Base-by-base conservation (phyloP, 306 rosid species). In the Rubus parviflorus region DNA sequence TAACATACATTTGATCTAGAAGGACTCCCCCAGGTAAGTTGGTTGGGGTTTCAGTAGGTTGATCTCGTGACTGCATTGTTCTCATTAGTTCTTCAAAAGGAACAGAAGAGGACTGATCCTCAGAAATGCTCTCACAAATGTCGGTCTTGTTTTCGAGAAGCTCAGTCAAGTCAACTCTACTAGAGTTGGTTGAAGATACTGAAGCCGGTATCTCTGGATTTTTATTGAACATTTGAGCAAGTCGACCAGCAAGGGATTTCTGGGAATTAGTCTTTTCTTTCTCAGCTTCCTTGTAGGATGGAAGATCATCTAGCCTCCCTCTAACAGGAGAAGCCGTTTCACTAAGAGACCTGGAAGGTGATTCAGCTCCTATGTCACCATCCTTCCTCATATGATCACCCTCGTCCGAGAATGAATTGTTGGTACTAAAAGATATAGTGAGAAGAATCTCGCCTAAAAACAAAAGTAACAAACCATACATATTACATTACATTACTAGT, bases 11-110 rank as follows among this genome's bases (percentile, higher is more conserved):
- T 67, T 89, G 97, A 85, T 95, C 98, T 14, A 92, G 85, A 70
- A 95, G 64, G 76, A 95, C 93, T 57, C 97, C 97, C 82, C 98
- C 98, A 0, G 97, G 82, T 74, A 95, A 88, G 82, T 92, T 89
- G 73, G 62, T 74, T 2, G 98, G 97, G 54, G 82, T 79, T 77
- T 95, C 97, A 70, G 77, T 84, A 74, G 82, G 90, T 79, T 89
- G 85, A 72, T 89, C 98, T 60, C 77, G 82, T 7, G 88, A 81
- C 89, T 86, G 88, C 77, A 90, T 49, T 70, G 75, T 83, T 60
- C 22, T 89, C 78, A 95, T 64, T 42, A 53, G 10, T 84, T 95
- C 97, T 74, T 92, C 98, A 74, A 90, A 92, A 47, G 85, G 76
- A 35, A 81, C 87, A 52, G 69, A 64, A 62, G 91, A 78, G 20